These are phyloP conservation scores for Podospora conica DNA, from an alignment of 495 filamentous ascomycete genomes.

Conservation along the genomic window DNA sequence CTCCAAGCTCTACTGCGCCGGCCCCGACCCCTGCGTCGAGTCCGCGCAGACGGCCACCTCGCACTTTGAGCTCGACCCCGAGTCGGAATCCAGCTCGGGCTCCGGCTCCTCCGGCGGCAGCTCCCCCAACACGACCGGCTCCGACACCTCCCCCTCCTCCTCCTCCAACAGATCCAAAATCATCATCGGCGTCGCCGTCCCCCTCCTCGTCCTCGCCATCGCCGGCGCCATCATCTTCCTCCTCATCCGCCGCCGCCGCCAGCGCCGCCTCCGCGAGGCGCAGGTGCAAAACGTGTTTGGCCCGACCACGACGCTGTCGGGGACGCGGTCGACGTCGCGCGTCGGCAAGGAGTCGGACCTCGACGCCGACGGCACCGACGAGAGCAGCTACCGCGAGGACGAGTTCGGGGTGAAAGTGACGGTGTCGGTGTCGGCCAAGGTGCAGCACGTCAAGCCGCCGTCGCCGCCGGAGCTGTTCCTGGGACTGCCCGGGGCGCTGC, in stretches of 20 bases:
- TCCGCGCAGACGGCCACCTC: not conserved
- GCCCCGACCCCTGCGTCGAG: not conserved
- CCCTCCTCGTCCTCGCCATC: slow-evolving; percentile 6
- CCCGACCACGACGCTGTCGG: not conserved
- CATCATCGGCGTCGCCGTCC: slow-evolving; percentile 10
- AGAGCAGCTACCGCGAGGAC: slow-evolving; percentile 7
- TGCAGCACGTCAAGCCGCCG: not conserved
- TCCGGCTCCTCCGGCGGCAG: not conserved
- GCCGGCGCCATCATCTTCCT: not conserved
- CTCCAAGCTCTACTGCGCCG: slow-evolving; percentile 7
- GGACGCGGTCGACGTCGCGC: not conserved
- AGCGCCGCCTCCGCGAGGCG: not conserved
- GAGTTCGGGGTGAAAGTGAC: slow-evolving; percentile 14
- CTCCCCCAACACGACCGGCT: too few species aligned
- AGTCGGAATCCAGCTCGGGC: not conserved
- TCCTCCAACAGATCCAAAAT: slow-evolving; percentile 3
- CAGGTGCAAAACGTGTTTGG: not conserved
- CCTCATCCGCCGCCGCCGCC: not conserved
- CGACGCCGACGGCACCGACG: not conserved
- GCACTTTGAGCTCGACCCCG: not conserved
- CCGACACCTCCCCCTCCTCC: not conserved
- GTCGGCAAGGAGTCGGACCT: not conserved
- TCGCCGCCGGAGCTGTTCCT: slow-evolving; percentile 8
- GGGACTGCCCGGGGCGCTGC: slow-evolving; percentile 3
- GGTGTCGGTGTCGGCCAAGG: slow-evolving; percentile 11